These are phyloP conservation scores for Bruguiera hainesii DNA, from an alignment of 441 rosid species.

Conservation along the genomic window DNA sequence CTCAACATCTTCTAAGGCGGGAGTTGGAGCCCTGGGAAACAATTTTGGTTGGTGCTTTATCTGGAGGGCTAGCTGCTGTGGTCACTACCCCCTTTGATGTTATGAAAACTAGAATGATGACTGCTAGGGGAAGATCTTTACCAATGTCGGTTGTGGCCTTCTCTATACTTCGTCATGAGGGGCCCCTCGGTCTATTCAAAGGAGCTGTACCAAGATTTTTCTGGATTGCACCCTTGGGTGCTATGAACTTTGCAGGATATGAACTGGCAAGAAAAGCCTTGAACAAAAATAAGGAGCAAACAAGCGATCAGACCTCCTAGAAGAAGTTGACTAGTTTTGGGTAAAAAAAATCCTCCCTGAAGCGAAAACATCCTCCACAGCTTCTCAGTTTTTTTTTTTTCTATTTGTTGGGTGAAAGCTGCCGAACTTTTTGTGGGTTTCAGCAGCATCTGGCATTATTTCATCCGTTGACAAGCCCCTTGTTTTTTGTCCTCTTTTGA, in stretches of 20 bases:
- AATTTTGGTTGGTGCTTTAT: slow-evolving; percentile 80
- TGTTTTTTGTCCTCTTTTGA: background rate
- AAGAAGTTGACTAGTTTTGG: slow-evolving; percentile 40
- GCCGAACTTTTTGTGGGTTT: slow-evolving; percentile 21
- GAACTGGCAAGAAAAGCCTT: slow-evolving; percentile 89
- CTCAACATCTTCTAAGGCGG: slow-evolving; percentile 62
- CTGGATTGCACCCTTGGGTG: slow-evolving; percentile 99
- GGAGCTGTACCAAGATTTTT: slow-evolving; percentile 95
- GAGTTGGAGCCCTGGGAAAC: slow-evolving; percentile 97
- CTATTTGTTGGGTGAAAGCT: slow-evolving; percentile 7
- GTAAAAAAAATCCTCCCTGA: slow-evolving; percentile 18
- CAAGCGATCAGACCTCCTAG: slow-evolving; percentile 26
- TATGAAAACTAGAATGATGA: slow-evolving; percentile 98
- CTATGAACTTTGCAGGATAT: slow-evolving; percentile 99
- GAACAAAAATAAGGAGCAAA: slow-evolving; percentile 55
- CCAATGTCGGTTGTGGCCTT: slow-evolving; percentile 73
- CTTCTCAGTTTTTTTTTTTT: slow-evolving; percentile 18
- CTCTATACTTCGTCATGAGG: slow-evolving; percentile 77
- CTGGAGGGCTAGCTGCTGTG: slow-evolving; percentile 94
- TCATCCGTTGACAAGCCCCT: slow-evolving; percentile 43
- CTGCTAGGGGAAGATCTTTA: slow-evolving; percentile 70
- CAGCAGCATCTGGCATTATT: slow-evolving; percentile 21
- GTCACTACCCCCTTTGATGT: slow-evolving; percentile 93
- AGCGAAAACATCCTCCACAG: background rate
- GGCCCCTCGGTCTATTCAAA: slow-evolving; percentile 89